phyloP scores from a whole-genome alignment of 1,284 basidiomycete species.

The Athelia sp. region DNA sequence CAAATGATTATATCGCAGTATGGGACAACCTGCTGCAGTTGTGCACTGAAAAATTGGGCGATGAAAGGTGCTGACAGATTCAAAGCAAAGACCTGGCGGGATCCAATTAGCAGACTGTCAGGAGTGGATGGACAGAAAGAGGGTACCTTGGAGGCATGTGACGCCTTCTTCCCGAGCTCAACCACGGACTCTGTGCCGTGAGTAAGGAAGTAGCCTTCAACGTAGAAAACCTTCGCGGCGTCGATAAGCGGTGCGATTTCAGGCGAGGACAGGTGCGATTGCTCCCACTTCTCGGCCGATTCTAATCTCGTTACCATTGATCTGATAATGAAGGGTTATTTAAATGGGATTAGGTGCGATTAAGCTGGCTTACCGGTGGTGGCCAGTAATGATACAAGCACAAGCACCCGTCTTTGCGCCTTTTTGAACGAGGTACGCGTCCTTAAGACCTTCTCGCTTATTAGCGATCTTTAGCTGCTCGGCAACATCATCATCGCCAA shows the following conservation, averaged over 20 bases:
- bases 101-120: neutral
- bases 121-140: constrained; percentile 1
- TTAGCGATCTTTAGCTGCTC: constrained; percentile 74
- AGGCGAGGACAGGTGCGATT: constrained; percentile 61
- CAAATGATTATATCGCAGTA: constrained; percentile 87
- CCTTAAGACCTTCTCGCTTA: constrained; percentile 70
- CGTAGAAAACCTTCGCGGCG: constrained; percentile 73
- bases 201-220: constrained; percentile 87
- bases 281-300: constrained; percentile 75
- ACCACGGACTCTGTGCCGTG: constrained; percentile 72
- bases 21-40: constrained; percentile 77
- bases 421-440: constrained; percentile 71
- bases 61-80: constrained; percentile 99
- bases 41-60: constrained; percentile 86
- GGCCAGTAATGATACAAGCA: constrained; percentile 79
- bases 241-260: constrained; percentile 63
- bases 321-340: constrained; percentile 25
- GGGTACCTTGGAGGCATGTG: constrained; percentile 53
- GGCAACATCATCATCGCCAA: constrained; percentile 77
- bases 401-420: constrained; percentile 78
- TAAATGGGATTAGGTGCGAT: neutral
- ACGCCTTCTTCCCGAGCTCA: constrained; percentile 66
- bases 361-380: constrained; percentile 50
- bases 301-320: constrained; percentile 79
- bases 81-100: constrained; percentile 70